Conservation (phyloP, 176 grass and related monocot genomes). For the Bothriochloa decipiens region DNA sequence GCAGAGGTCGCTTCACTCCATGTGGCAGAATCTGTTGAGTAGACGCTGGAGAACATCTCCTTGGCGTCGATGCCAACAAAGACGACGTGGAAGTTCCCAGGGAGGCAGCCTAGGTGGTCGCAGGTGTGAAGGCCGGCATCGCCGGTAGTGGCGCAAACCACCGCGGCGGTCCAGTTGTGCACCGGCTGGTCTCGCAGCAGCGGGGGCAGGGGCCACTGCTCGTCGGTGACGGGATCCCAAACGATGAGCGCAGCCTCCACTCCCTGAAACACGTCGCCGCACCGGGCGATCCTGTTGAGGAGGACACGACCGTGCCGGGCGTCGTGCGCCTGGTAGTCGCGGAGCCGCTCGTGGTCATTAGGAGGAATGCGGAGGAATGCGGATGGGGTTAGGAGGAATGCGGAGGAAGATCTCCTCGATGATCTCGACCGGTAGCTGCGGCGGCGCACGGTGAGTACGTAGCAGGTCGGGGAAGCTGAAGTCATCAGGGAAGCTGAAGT, state of each 20-base stretch:
- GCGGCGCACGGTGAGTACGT: neutral
- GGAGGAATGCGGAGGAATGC: neutral
- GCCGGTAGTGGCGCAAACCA: neutral
- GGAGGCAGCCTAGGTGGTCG: neutral
- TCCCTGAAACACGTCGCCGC: neutral
- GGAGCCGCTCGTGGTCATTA: neutral
- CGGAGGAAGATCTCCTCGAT: neutral
- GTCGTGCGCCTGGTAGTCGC: neutral
- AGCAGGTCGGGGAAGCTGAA: neutral
- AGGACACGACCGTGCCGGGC: conserved; percentile 33
- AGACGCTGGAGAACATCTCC: neutral
- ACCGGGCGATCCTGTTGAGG: neutral
- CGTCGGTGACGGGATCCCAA: neutral
- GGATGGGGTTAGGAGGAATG: neutral
- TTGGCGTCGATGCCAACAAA: neutral
- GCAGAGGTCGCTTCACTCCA: neutral
- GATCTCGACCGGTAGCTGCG: neutral
- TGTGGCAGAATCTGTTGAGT: neutral
- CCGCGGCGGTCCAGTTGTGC: neutral
- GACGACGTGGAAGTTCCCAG: neutral
- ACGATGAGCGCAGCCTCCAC: neutral
- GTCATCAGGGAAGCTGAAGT: neutral
- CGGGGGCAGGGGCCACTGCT: neutral
- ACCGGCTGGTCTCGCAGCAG: neutral
- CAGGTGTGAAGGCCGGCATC: no score